Evolutionary conservation across 1,139 yeast genomes (phyloP).

Genomic region (Hyphopichia khmerensis): DNA sequence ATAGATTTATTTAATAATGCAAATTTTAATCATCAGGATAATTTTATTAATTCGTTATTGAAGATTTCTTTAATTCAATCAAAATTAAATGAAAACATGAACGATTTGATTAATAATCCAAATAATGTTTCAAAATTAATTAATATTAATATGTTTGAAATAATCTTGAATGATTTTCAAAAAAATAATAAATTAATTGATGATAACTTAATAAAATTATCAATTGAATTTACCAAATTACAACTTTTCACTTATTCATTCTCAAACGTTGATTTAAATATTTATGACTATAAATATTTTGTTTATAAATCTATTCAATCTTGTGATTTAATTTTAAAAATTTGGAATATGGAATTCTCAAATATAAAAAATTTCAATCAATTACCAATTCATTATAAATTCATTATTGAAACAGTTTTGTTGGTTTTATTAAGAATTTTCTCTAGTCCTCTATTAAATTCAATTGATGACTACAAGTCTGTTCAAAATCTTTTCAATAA

Average conservation of each 20-base stretch:
- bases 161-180: slow-evolving; percentile 34
- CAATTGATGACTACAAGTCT: slow-evolving; percentile 28
- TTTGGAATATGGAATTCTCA: slow-evolving; percentile 22
- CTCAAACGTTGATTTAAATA: slow-evolving; percentile 26
- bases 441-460: slow-evolving; percentile 36
- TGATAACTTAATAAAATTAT: slow-evolving; percentile 28
- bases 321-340: slow-evolving; percentile 28
- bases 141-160: slow-evolving; percentile 45
- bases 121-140: slow-evolving; percentile 31
- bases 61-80: slow-evolving; percentile 43
- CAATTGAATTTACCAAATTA: slow-evolving; percentile 39
- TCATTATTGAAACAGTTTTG: slow-evolving; percentile 36
- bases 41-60: slow-evolving; percentile 39
- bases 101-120: slow-evolving; percentile 27
- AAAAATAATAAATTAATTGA: slow-evolving; percentile 12
- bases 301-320: slow-evolving; percentile 30
- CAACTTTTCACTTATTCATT: slow-evolving; percentile 41
- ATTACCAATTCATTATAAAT: slow-evolving; percentile 42
- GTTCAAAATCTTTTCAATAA: slow-evolving; percentile 30
- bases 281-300: slow-evolving; percentile 28
- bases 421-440: slow-evolving; percentile 34
- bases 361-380: slow-evolving; percentile 23
- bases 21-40: slow-evolving; percentile 18
- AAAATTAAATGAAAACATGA: slow-evolving; percentile 42
- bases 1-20: slow-evolving; percentile 21